Percentiles rank a stretch among this genome's conserved stretches.
These are phyloP conservation scores for Myxozyma udenii DNA, from an alignment of 805 yeast genomes.

Conservation along the genomic window DNA sequence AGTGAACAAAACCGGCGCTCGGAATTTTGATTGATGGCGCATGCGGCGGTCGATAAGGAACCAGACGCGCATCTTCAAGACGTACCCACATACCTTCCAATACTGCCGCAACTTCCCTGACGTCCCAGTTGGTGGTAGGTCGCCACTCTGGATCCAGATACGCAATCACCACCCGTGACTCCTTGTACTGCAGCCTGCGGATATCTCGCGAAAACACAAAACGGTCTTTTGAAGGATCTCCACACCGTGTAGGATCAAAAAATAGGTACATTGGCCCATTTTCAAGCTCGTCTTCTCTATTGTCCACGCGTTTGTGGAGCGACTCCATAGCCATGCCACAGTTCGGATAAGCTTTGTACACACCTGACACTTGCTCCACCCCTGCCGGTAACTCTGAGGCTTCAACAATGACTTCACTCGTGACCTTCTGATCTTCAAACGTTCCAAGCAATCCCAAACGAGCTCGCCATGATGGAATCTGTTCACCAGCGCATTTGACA, in stretches of 20 bases:
- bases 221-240: conserved; percentile 6
- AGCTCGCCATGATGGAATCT: conserved; percentile 10
- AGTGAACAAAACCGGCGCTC: background rate
- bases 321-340: conserved; percentile 13
- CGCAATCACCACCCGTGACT: conserved; percentile 8
- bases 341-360: conserved; percentile 5
- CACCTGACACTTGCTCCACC: conserved; percentile 8
- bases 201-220: conserved; percentile 5
- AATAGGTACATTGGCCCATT: conserved; percentile 5
- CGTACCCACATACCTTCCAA: conserved; percentile 5
- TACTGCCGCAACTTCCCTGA: background rate
- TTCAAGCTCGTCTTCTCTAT: background rate
- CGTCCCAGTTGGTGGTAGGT: conserved; percentile 2
- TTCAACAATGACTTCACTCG: background rate
- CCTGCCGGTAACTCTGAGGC: background rate
- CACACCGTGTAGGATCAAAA: conserved; percentile 11
- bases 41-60: conserved; percentile 4
- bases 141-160: conserved; percentile 10
- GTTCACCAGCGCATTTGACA: background rate
- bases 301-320: conserved; percentile 2
- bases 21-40: background rate
- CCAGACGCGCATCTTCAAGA: background rate
- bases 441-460: conserved; percentile 7
- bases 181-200: conserved; percentile 10
- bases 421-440: background rate